Conservation (phyloP, 2,329 filamentous ascomycete species). For the Lithohypha guttulata region DNA sequence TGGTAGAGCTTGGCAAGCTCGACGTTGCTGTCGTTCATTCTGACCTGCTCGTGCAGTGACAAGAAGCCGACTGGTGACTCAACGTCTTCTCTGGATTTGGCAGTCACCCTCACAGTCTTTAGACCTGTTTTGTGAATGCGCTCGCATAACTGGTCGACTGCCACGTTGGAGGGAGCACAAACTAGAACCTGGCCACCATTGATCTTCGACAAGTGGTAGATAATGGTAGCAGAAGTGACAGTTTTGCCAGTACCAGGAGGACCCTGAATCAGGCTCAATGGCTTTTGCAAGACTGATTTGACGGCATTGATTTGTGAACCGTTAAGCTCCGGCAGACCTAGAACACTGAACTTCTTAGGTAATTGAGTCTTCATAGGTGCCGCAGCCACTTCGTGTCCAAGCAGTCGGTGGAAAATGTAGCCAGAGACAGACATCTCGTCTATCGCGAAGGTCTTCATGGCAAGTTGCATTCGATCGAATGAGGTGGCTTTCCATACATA, state of each 20-base stretch:
- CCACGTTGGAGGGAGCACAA: slow-evolving; percentile 95
- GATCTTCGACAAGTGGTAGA: slow-evolving; percentile 92
- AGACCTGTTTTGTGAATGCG: slow-evolving; percentile 88
- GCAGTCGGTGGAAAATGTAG: slow-evolving; percentile 94
- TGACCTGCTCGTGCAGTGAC: slow-evolving; percentile 91
- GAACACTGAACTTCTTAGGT: slow-evolving; percentile 93
- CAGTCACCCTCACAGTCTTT: slow-evolving; percentile 95
- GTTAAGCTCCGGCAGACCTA: slow-evolving; percentile 87
- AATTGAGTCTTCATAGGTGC: slow-evolving; percentile 92
- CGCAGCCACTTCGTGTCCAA: slow-evolving; percentile 88
- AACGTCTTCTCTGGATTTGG: slow-evolving; percentile 96
- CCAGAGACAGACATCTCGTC: slow-evolving; percentile 98
- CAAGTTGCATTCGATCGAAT: slow-evolving; percentile 97
- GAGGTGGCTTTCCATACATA: slow-evolving; percentile 99
- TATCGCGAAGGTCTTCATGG: slow-evolving; percentile 97
- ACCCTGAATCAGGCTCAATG: slow-evolving; percentile 89
- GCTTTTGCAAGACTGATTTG: slow-evolving; percentile 86
- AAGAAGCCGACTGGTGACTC: slow-evolving; percentile 96
- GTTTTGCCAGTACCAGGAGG: slow-evolving; percentile 97
- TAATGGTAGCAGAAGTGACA: slow-evolving; percentile 95
- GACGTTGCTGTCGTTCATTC: slow-evolving; percentile 91
- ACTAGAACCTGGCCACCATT: slow-evolving; percentile 91
- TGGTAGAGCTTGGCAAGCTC: slow-evolving; percentile 87
- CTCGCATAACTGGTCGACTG: slow-evolving; percentile 95
- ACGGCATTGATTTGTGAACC: slow-evolving; percentile 93